phyloP scores from a whole-genome alignment of 495 filamentous ascomycete genomes.

The Hypoxylon rickii region DNA sequence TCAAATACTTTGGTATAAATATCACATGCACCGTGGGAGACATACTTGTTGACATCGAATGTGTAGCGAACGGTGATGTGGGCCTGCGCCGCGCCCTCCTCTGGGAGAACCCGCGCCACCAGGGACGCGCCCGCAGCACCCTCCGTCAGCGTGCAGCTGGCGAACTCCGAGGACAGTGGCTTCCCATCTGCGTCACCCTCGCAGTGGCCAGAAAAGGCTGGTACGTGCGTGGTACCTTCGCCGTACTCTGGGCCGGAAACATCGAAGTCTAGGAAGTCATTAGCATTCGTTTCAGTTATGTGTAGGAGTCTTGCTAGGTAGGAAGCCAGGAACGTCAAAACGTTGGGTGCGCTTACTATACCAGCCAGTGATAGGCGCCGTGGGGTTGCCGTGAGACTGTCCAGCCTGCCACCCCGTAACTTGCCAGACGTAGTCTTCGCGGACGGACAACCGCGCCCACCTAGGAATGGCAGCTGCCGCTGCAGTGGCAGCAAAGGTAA shows the following conservation, averaged over 20 bases:
- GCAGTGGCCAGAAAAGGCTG: conserved; percentile 8
- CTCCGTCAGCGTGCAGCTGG: neutral
- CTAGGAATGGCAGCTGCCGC: neutral
- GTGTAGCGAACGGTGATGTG: conserved; percentile 7
- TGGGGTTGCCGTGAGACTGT: conserved; percentile 4
- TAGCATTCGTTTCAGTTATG: neutral
- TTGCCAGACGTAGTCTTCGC: conserved; percentile 8
- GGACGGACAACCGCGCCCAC: neutral
- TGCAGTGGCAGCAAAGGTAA: neutral
- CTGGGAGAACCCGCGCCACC: conserved; percentile 5
- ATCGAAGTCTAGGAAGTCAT: conserved; percentile 2
- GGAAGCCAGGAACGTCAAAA: neutral
- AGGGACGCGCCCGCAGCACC: neutral
- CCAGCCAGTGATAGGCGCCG: neutral
- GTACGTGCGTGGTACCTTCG: neutral
- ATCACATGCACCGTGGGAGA: neutral
- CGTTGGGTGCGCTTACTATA: neutral
- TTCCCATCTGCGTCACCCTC: conserved; percentile 1
- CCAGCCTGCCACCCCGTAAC: conserved; percentile 6
- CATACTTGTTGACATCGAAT: conserved; percentile 7
- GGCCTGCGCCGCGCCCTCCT: neutral
- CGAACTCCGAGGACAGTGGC: conserved; percentile 2
- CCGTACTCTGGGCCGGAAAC: neutral
- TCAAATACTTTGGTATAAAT: neutral
- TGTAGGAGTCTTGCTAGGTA: neutral